Base-by-base conservation (phyloP, 1,284 basidiomycete genomes). In the Tilletia walkeri region DNA sequence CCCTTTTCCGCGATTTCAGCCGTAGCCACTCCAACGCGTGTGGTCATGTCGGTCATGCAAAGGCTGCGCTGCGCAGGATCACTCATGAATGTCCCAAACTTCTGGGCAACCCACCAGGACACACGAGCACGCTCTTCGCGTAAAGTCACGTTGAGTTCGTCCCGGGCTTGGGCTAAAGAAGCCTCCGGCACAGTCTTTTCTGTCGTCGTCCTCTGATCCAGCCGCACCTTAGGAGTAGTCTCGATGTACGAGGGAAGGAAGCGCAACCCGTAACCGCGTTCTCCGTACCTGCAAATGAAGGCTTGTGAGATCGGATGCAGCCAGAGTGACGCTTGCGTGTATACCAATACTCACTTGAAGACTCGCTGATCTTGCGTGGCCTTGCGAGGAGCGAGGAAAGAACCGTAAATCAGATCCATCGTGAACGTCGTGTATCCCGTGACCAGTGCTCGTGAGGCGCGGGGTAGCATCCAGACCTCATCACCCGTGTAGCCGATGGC, bases 381-480 rank as follows among this genome's bases (percentile, higher is more conserved):
- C 36, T 70, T 39, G 16, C 73, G 68, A 12, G 66, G 66, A 5
- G 72, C 68, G 18, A 74, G 61, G 38, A 66, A 73, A 24, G 70
- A 70, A 4, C 73, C 73, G 18, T 68, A 41, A 34, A 73, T 67
- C 18, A 74, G 48, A 24, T 73, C 72, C 73, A 74, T 74, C 1
- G 73, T 70, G 41, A 69, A 67, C 61, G 53, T 50, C 47, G 41
- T 56, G 53, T 63, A 66, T 39, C n/a, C 56, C 67, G 69, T 74
- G 12, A 70, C 41, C 10, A 73, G 68, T n/a, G 72, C 72, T 18
- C 72, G 39, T 41, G 63, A 68, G 18, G 68, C 45, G 16, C 73
- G 69, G 18, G 72, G 72, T 1, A 74, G 72, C 73, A 73, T 74
- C 50, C 67, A 74, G 20, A 73, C 69, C 36, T 73, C 69, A 18